Evolutionary conservation across 495 filamentous ascomycete genomes (phyloP), one percentile per base, ranked within the genome.

Genomic region (Neurospora discreta): DNA sequence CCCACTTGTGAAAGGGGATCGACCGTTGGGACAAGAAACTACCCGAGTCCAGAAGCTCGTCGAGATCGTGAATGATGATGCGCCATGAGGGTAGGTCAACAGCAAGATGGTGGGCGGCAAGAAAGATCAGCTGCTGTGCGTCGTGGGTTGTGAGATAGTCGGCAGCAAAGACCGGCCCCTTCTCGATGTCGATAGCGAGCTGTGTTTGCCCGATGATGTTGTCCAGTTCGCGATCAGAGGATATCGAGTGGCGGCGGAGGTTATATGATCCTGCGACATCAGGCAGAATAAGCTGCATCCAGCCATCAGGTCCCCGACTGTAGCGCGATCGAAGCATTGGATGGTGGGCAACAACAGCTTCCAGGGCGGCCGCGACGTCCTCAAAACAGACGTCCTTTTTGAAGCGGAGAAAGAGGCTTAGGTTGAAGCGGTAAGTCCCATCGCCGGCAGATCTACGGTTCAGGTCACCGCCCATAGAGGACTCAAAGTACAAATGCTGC

Each of bases 281-380:
- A 13, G 81, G 75, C 9, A 82, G 75, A 9, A 81, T 76, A 41
- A 73, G 77, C 70, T 87, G 85, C 70, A 75, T 77, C 84, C 84
- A 86, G 0, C 80, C 81, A 4, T 73, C 74, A 23, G 75, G 69
- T 23, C 71, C 72, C 8, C 81, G 78, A 18, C 75, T 79, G 74
- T 90, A 92, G 7, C 91, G 86, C n/a, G 87, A 86, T 33, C 90
- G 84, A n/a, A 94, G 84, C 91, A 93, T 93, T 5, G 90, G 87
- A 71, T 94, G 91, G 7, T 88, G 87, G 1, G 78, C 81, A 16
- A 92, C 84, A 11, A 92, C 79, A 0, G 85, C 84, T 69, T 89
- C 85, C 52, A 90, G 76, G 1, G 89, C 89, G 18, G 82, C 80
- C 1, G 77, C 78, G 5, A 93, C 75, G 10, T 85, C 84, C 4